Percentiles rank a stretch among this genome's conserved stretches.
Evolutionary conservation across 345 rosid genomes (phyloP).

Genomic region (Syzygium oleosum): DNA sequence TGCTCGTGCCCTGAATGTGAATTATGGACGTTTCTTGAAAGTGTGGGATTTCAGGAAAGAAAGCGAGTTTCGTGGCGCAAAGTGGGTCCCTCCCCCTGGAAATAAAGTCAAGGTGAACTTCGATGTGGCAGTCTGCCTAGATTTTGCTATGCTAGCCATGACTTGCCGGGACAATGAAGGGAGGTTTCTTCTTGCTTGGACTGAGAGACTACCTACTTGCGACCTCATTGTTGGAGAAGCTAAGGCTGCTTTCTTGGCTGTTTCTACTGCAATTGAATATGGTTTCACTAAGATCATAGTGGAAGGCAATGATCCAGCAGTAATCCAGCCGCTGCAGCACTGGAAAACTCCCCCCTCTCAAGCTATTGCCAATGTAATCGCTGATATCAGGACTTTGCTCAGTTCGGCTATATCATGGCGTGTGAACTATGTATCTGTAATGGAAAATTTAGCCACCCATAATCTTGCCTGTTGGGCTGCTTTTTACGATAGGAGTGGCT

Average conservation of each 20-base stretch:
- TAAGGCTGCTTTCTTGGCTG: constrained; percentile 4
- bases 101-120: constrained; percentile 1
- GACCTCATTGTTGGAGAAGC: not conserved
- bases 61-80: not conserved
- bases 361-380: not conserved
- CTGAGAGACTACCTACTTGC: not conserved
- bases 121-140: not conserved
- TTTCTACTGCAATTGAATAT: not conserved
- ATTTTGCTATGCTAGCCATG: not conserved
- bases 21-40: not conserved
- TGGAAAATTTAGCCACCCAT: not conserved
- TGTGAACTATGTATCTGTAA: not conserved
- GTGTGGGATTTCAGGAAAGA: not conserved
- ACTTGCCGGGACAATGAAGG: not conserved
- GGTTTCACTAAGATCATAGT: not conserved
- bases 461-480: constrained; percentile 4
- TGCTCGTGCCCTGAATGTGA: not conserved
- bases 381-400: not conserved
- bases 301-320: not conserved
- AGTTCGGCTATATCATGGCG: not conserved
- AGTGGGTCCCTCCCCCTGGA: constrained; percentile 1
- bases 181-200: not conserved
- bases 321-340: not conserved
- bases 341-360: not conserved
- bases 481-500: not conserved